These are phyloP conservation scores for Cystobasidium slooffiae DNA, from an alignment of 1,284 basidiomycete species.

Conservation along the genomic window DNA sequence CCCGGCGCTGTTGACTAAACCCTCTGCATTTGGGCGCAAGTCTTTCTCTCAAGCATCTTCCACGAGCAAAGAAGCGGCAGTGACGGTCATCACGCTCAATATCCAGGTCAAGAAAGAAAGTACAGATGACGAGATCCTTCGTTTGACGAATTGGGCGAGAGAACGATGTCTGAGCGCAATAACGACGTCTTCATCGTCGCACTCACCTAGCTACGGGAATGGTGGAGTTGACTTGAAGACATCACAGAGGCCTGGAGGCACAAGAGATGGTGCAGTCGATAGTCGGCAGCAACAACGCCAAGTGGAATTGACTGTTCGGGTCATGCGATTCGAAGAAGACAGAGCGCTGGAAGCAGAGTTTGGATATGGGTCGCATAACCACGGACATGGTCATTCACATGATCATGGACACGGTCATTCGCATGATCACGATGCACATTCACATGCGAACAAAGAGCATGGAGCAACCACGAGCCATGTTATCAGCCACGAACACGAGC, in stretches of 20 bases:
- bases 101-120: slow-evolving; percentile 73
- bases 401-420: slow-evolving; percentile 28
- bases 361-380: slow-evolving; percentile 28
- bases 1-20: slow-evolving; percentile 2
- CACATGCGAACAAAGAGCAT: slow-evolving; percentile 9
- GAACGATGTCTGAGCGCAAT: slow-evolving; percentile 58
- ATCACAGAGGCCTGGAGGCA: slow-evolving; percentile 7
- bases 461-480: slow-evolving; percentile 4
- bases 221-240: slow-evolving; percentile 21
- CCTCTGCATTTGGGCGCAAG: slow-evolving; percentile 35
- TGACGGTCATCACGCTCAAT: slow-evolving; percentile 73
- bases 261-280: not conserved
- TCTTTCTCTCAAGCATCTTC: slow-evolving; percentile 12
- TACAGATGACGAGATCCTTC: slow-evolving; percentile 72
- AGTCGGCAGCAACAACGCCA: slow-evolving; percentile 4
- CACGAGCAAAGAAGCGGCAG: slow-evolving; percentile 38
- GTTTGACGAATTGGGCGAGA: slow-evolving; percentile 72
- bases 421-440: slow-evolving; percentile 28
- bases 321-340: slow-evolving; percentile 41
- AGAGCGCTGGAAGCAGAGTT: slow-evolving; percentile 22
- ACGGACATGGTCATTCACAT: slow-evolving; percentile 40
- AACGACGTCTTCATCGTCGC: not conserved
- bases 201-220: slow-evolving; percentile 19
- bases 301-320: slow-evolving; percentile 47
- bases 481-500: slow-evolving; percentile 3